Evolutionary conservation across 345 rosid species (phyloP), one percentile per base, ranked within the genome.

Genomic region (Citrus mangshanensis): DNA sequence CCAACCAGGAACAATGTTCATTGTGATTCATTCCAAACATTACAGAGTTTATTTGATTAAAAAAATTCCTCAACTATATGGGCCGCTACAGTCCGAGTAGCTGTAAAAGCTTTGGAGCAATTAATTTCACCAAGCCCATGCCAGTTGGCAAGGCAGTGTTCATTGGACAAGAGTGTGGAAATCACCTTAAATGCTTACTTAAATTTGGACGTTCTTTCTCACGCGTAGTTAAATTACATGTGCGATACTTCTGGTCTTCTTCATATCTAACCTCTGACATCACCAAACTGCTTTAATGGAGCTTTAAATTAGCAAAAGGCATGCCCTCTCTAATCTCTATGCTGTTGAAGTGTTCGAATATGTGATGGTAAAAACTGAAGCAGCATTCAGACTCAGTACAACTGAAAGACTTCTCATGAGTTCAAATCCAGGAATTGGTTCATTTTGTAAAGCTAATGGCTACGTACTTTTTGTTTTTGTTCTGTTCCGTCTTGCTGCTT

Each of bases 191-290:
- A 78, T 71, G 76, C 76, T 70, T 71, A 30, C 37, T 19, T 22
- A 54, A 35, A 77, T 21, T 24, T 28, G 16, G 7, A 27, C 16
- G 13, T 22, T 4, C 4, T 54, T 54, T 9, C 46, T 5, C 51
- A 10, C 21, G 7, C 46, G 13, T 1, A 0, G 21, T 22, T 27
- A 35, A 24, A 62, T 69, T 22, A 13, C 40, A 22, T 18, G 13
- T 19, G 63, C 22, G 21, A 42, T 0, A 37, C 21, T 67, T 68
- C 32, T 0, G 40, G 21, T n/a, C 22, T 19, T 40, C 19, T 30
- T 56, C 59, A 68, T 61, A 84, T 81, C 89, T 54, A 83, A 84
- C 85, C 63, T 68, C 90, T 86, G 92, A 81, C 89, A 81, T 72
- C 51, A 82, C 58, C 85, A n/a, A 66, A 79, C 76, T 22, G 28